Evolutionary conservation across 1,284 basidiomycete species (phyloP).

Genomic region (Amylostereum chailletii): DNA sequence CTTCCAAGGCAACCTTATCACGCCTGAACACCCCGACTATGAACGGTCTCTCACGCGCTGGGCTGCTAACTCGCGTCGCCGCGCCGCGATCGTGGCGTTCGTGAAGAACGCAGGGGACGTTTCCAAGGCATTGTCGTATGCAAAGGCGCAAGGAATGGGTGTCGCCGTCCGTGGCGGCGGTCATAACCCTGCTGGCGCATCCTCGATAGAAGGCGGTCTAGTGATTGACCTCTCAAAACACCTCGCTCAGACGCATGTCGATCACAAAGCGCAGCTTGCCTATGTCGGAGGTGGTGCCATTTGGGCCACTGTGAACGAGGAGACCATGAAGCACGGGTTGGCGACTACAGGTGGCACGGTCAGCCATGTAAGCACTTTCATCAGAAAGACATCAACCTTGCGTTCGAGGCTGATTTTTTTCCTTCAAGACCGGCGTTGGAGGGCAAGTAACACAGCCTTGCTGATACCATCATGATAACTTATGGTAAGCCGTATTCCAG

Average conservation of each 20-base stretch:
- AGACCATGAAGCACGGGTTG: constrained; percentile 36
- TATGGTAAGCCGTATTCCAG: constrained; percentile 18
- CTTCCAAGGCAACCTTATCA: constrained; percentile 33
- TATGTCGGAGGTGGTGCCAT: constrained; percentile 45
- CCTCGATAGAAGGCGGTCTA: constrained; percentile 41
- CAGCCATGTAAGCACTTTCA: constrained; percentile 34
- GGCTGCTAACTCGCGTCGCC: not conserved
- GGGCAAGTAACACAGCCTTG: constrained; percentile 25
- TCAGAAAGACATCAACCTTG: not conserved
- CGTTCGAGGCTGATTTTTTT: not conserved
- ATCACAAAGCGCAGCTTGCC: constrained; percentile 31
- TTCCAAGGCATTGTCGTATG: constrained; percentile 30
- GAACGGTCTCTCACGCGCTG: not conserved
- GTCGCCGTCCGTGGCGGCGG: constrained; percentile 45
- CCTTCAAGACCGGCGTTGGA: constrained; percentile 39
- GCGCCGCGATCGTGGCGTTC: not conserved
- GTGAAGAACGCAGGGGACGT: constrained; percentile 37
- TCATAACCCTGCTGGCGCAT: constrained; percentile 40
- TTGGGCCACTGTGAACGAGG: constrained; percentile 45
- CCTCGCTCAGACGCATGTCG: constrained; percentile 32
- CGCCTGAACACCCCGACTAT: constrained; percentile 1
- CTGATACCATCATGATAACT: not conserved
- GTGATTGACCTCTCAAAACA: constrained; percentile 49
- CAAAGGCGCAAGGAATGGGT: constrained; percentile 26
- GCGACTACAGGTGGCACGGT: constrained; percentile 46